Percentiles rank a stretch among this genome's conserved stretches.
These are phyloP conservation scores for Echinochloa phyllopogon DNA, from an alignment of 176 grass and related monocot genomes.

Conservation along the genomic window DNA sequence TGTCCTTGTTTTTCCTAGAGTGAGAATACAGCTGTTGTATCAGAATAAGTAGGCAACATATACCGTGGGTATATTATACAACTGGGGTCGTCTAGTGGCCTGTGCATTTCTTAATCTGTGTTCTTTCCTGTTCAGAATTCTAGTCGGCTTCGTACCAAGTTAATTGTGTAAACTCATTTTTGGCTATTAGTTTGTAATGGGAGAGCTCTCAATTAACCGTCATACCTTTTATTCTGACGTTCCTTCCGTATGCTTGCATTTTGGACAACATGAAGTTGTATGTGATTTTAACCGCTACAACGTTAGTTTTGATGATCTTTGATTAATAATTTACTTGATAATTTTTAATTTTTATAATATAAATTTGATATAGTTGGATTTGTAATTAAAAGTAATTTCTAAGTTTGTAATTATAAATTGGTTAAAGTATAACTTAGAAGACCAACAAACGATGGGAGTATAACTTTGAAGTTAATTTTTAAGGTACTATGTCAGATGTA, in stretches of 20 bases:
- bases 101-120: conserved; percentile 15
- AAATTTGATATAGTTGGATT: no score
- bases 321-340: no score
- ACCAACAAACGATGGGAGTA: no score
- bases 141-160: neutral
- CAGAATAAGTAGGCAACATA: conserved; percentile 53
- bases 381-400: no score
- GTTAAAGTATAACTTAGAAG: no score
- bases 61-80: conserved; percentile 42
- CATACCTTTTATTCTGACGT: neutral
- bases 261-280: neutral
- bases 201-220: neutral
- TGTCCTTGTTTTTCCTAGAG: conserved; percentile 34
- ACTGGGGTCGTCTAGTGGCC: conserved; percentile 7
- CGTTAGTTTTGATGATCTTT: no score
- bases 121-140: neutral
- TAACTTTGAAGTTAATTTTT: no score
- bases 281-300: neutral
- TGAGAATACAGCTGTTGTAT: conserved; percentile 55
- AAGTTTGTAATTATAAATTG: no score
- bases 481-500: no score
- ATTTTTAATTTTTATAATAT: no score
- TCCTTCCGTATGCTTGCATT: neutral
- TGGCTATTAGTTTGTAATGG: conserved; percentile 17
- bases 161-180: conserved; percentile 47